Evolutionary conservation across 805 yeast genomes (phyloP).

Genomic region (Wickerhamiella domercqiae): DNA sequence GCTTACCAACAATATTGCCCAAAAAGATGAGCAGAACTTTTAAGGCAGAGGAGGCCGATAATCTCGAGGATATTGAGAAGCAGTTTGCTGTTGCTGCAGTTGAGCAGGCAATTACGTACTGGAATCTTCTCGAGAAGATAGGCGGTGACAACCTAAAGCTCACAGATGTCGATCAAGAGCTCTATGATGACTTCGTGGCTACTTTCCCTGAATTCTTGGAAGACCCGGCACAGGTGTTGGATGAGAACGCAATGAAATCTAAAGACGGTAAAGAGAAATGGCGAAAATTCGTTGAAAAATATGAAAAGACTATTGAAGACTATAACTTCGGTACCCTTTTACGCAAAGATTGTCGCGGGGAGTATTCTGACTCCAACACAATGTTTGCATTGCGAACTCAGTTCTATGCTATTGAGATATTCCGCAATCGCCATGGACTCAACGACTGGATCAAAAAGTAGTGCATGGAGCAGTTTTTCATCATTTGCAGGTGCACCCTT

Average conservation of each 20-base stretch:
- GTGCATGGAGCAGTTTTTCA: no score
- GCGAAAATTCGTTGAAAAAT: slow-evolving; percentile 73
- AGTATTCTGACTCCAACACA: slow-evolving; percentile 70
- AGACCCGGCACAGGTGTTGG: slow-evolving; percentile 37
- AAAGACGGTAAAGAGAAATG: slow-evolving; percentile 70
- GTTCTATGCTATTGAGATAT: slow-evolving; percentile 87
- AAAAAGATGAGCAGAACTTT: slow-evolving; percentile 28
- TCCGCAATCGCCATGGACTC: slow-evolving; percentile 76
- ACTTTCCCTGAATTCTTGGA: slow-evolving; percentile 82
- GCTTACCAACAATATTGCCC: no score
- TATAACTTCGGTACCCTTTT: slow-evolving; percentile 90
- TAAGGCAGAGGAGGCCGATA: slow-evolving; percentile 83
- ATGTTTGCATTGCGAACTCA: slow-evolving; percentile 86
- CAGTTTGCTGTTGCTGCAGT: slow-evolving; percentile 98
- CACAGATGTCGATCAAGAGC: slow-evolving; percentile 27
- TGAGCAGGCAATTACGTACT: slow-evolving; percentile 81
- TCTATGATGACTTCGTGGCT: slow-evolving; percentile 30
- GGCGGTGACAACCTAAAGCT: slow-evolving; percentile 57
- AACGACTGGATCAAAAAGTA: slow-evolving; percentile 71
- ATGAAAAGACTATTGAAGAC: slow-evolving; percentile 70
- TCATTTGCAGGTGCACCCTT: no score
- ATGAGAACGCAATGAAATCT: slow-evolving; percentile 73
- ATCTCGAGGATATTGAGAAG: slow-evolving; percentile 87
- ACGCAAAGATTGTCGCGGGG: slow-evolving; percentile 55
- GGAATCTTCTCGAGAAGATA: slow-evolving; percentile 58